A percentile compares a stretch with the other conserved stretches of the same genome.
Conservation (phyloP, 306 rosid species). For the Quillaja saponaria region DNA sequence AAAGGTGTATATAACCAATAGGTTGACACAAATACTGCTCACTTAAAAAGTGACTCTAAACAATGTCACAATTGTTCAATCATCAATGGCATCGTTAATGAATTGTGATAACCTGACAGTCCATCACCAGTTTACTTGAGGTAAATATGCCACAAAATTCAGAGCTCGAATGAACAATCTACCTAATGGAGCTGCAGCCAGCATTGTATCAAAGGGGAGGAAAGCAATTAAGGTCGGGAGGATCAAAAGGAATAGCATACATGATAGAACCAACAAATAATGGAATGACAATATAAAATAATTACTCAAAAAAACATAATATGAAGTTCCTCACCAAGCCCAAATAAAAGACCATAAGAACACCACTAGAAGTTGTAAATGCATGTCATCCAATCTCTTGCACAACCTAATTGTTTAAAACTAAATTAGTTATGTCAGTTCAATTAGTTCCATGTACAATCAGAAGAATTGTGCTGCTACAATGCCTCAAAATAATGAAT, state of each 20-base stretch:
- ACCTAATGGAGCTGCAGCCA: too few species aligned
- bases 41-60: too few species aligned
- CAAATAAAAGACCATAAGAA: not conserved
- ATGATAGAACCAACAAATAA: slow-evolving; percentile 4
- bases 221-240: not conserved
- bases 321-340: too few species aligned
- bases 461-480: slow-evolving; percentile 8
- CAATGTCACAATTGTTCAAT: too few species aligned
- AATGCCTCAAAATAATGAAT: not conserved
- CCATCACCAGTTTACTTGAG: too few species aligned
- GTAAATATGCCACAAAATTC: too few species aligned
- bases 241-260: not conserved
- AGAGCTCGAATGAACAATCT: too few species aligned
- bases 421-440: not conserved
- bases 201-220: not conserved
- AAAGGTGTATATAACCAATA: too few species aligned
- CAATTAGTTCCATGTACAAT: not conserved
- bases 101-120: too few species aligned
- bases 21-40: too few species aligned
- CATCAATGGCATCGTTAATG: too few species aligned
- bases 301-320: too few species aligned
- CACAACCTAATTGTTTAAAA: not conserved
- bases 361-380: not conserved
- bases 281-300: slow-evolving; percentile 1
- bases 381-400: not conserved